A percentile compares a stretch with the other conserved stretches of the same genome.
phyloP scores from a whole-genome alignment of 129 eudicot species.

The Saposhnikovia divaricata region DNA sequence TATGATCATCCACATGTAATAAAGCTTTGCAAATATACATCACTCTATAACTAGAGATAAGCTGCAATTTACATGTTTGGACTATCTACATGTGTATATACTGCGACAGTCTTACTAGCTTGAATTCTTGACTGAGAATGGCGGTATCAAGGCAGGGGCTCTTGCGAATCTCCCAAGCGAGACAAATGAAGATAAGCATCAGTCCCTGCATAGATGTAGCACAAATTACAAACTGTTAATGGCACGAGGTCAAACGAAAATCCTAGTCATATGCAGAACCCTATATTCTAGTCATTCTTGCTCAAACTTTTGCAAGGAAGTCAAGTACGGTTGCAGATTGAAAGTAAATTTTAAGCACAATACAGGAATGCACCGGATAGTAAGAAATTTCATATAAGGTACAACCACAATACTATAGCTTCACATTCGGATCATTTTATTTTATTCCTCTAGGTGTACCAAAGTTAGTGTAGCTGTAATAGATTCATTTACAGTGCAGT shows the following conservation, averaged over 20 bases:
- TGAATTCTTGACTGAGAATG: not conserved
- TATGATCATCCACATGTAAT: not conserved
- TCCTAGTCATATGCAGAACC: not conserved
- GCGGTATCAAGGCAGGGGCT: slow-evolving; percentile 57
- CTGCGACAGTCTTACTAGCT: not conserved
- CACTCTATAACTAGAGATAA: not conserved
- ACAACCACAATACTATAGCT: not conserved
- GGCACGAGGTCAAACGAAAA: not conserved
- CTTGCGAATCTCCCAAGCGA: slow-evolving; percentile 90
- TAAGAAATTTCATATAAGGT: not conserved
- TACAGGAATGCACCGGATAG: not conserved
- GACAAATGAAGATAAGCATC: slow-evolving; percentile 95
- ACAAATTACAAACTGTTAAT: not conserved
- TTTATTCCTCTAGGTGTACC: not conserved
- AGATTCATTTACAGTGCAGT: not conserved
- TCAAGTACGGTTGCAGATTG: not conserved
- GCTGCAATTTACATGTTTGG: not conserved
- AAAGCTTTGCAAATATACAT: slow-evolving; percentile 1
- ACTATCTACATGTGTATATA: not conserved
- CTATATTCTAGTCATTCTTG: not conserved
- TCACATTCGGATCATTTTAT: not conserved
- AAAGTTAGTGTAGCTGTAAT: not conserved
- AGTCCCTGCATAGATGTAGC: slow-evolving; percentile 47
- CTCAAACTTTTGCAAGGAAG: not conserved
- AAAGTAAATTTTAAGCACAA: too few species aligned